These are phyloP conservation scores for Liquidambar formosana DNA, from an alignment of 164 flowering plant species.

Conservation along the genomic window DNA sequence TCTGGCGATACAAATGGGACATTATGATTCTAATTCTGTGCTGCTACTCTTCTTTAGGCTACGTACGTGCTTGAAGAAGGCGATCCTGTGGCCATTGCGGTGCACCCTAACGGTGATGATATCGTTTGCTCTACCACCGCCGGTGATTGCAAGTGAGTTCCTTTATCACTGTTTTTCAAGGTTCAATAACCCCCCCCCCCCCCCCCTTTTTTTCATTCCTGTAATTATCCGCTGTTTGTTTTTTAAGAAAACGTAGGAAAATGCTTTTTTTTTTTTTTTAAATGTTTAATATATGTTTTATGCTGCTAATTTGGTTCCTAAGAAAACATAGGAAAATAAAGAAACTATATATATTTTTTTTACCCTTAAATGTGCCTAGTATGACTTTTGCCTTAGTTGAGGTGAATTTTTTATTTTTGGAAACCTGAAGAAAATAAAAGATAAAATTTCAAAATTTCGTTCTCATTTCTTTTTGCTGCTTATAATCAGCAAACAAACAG, in stretches of 20 bases:
- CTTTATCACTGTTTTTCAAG: not conserved
- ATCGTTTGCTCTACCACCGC: conserved; percentile 68
- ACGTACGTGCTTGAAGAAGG: conserved; percentile 61
- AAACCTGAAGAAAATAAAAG: too few relatives aligned
- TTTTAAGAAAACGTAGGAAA: not conserved
- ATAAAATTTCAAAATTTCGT: too few relatives aligned
- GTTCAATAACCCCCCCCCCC: too few relatives aligned
- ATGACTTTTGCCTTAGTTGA: too few relatives aligned
- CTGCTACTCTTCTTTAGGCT: conserved; percentile 38
- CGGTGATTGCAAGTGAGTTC: conserved; percentile 72
- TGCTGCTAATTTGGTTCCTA: not conserved
- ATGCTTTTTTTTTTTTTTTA: too few relatives aligned
- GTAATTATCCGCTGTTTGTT: not conserved
- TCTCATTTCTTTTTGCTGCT: not conserved
- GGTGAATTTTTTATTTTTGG: too few relatives aligned
- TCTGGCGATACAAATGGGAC: too few relatives aligned
- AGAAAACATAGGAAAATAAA: too few relatives aligned
- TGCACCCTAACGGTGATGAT: conserved; percentile 85
- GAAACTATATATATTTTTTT: too few relatives aligned
- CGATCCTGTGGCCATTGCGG: conserved; percentile 61
- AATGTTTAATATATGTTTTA: too few relatives aligned
- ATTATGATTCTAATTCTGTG: not conserved
- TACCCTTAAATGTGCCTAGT: too few relatives aligned
- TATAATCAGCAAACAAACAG: not conserved
- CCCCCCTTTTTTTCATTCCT: not conserved